These are phyloP conservation scores for Penicillium robsamsonii DNA, from an alignment of 495 filamentous ascomycete genomes.

Conservation along the genomic window DNA sequence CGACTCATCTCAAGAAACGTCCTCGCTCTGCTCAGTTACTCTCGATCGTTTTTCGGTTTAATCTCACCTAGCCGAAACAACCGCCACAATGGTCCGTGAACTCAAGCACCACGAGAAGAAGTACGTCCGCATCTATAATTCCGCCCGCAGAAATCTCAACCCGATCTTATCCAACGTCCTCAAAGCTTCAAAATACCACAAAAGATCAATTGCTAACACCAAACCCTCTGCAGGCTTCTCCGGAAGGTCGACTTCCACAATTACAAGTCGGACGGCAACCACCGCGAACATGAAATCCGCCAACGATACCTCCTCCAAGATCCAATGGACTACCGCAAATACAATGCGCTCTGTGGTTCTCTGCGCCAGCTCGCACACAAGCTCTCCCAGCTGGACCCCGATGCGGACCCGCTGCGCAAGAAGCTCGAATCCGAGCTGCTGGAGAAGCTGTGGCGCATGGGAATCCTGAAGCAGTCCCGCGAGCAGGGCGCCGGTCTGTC, in stretches of 20 bases:
- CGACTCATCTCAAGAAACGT: neutral
- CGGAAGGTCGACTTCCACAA: conserved; percentile 93
- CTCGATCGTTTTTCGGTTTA: neutral
- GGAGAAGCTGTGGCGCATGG: conserved; percentile 88
- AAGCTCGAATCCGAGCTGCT: conserved; percentile 81
- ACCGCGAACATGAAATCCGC: conserved; percentile 75
- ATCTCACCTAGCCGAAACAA: conserved; percentile 1
- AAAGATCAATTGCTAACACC: conserved; percentile 15
- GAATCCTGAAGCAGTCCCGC: conserved; percentile 68
- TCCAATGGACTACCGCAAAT: conserved; percentile 80
- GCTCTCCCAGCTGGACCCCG: conserved; percentile 71
- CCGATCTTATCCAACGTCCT: neutral
- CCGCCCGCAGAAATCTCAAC: neutral
- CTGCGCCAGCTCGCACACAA: conserved; percentile 85
- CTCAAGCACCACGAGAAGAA: conserved; percentile 90
- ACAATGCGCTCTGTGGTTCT: conserved; percentile 83
- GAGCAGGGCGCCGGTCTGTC: conserved; percentile 60
- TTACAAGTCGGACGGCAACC: conserved; percentile 83
- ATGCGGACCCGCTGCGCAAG: conserved; percentile 68
- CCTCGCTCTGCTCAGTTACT: conserved; percentile 3
- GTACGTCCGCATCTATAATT: conserved; percentile 29
- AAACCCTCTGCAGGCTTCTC: conserved; percentile 53
- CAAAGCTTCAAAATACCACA: neutral
- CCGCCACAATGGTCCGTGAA: conserved; percentile 73
- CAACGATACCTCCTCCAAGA: conserved; percentile 88